phyloP scores from a whole-genome alignment of 768 basidiomycete species.

The Gymnopilus junonius region DNA sequence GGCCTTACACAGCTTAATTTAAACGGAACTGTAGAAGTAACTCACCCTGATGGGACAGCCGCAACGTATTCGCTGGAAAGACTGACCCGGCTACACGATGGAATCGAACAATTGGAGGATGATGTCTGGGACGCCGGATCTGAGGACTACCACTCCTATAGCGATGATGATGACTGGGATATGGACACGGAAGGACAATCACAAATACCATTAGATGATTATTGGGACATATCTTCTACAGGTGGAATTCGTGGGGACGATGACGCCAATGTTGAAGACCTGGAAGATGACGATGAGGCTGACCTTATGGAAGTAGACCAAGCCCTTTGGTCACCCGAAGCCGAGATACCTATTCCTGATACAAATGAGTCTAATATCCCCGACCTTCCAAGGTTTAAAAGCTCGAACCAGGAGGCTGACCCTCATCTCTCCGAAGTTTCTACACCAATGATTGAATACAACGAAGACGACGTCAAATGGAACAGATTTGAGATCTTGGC shows the following conservation, averaged over 20 bases:
- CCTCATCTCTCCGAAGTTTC: background rate
- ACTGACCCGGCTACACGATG: slow-evolving; percentile 79
- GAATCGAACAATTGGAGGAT: slow-evolving; percentile 78
- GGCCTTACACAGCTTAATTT: slow-evolving; percentile 57
- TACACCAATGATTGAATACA: background rate
- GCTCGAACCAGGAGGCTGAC: background rate
- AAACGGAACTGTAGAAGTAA: slow-evolving; percentile 76
- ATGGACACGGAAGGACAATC: slow-evolving; percentile 51
- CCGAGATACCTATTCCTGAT: background rate
- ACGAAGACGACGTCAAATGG: slow-evolving; percentile 54
- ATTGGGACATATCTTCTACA: slow-evolving; percentile 40
- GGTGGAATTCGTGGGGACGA: slow-evolving; percentile 27
- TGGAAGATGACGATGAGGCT: slow-evolving; percentile 16
- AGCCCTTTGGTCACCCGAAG: background rate
- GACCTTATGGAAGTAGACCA: slow-evolving; percentile 20
- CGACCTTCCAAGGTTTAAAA: background rate
- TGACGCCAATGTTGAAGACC: slow-evolving; percentile 20
- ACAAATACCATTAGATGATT: slow-evolving; percentile 46
- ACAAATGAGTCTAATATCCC: background rate
- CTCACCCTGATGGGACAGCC: slow-evolving; percentile 60
- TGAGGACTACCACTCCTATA: slow-evolving; percentile 46
- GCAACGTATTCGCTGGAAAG: slow-evolving; percentile 64
- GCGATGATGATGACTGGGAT: slow-evolving; percentile 48
- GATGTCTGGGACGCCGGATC: slow-evolving; percentile 60
- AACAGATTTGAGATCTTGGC: slow-evolving; percentile 82